A percentile compares a stretch with the other conserved stretches of the same genome.
Conservation (phyloP, 2,329 filamentous ascomycete species). For the Coniochaeta prunicola region DNA sequence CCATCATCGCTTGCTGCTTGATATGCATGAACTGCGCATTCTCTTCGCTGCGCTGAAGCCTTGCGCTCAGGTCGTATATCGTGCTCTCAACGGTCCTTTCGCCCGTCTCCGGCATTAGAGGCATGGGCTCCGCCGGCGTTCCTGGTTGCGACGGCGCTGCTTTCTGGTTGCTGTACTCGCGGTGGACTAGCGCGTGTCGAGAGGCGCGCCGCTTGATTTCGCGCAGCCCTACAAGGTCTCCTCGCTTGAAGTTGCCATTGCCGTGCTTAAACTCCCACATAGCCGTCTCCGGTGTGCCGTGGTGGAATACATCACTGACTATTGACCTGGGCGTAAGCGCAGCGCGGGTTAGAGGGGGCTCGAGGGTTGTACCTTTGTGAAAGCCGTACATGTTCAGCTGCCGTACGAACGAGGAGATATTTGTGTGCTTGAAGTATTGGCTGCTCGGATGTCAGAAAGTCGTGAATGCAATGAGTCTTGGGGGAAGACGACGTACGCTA, state of each 20-base stretch:
- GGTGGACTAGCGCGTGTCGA: conserved; percentile 84
- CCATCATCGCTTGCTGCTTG: conserved; percentile 75
- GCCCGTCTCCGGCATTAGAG: conserved; percentile 38
- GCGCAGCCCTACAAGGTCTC: conserved; percentile 80
- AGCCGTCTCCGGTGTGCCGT: conserved; percentile 83
- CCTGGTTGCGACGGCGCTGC: conserved; percentile 62
- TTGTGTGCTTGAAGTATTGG: conserved; percentile 99
- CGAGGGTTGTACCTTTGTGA: conserved; percentile 69
- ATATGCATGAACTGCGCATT: conserved; percentile 69
- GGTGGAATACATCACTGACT: conserved; percentile 99
- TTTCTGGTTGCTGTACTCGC: conserved; percentile 80
- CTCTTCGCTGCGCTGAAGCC: conserved; percentile 79
- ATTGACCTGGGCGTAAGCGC: conserved; percentile 30
- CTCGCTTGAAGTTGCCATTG: conserved; percentile 92
- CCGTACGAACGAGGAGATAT: conserved; percentile 95
- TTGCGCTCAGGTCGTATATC: conserved; percentile 69
- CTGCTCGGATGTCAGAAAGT: conserved; percentile 35
- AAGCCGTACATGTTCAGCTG: conserved; percentile 99
- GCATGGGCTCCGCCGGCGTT: conserved; percentile 75
- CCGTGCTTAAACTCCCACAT: conserved; percentile 99
- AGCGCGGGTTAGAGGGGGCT: not conserved
- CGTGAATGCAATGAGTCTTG: conserved; percentile 8
- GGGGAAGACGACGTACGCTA: conserved; percentile 63
- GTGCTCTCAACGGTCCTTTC: conserved; percentile 72
- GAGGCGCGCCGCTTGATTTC: conserved; percentile 96